Conservation (phyloP, 306 rosid genomes). For the apple (Malus domestica) region ASM211411v1 NC_041798.1:17250501-17251000, state of each 20-base stretch:
- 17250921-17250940: not conserved
- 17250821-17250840: slow-evolving; percentile 7
- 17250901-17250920: not conserved
- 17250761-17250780: slow-evolving; percentile 89
- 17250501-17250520: not conserved
- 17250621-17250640: not conserved
- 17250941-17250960: too few relatives aligned
- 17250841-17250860: not conserved
- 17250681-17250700: not conserved
- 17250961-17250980: too few relatives aligned
- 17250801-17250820: slow-evolving; percentile 21
- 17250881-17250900: not conserved
- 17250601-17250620: slow-evolving; percentile 26
- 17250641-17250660: not conserved
- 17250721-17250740: slow-evolving; percentile 72
- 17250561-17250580: slow-evolving; percentile 6
- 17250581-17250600: not conserved
- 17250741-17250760: slow-evolving; percentile 79
- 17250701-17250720: not conserved
- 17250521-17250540: not conserved
- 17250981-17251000: too few relatives aligned
- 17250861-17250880: not conserved
- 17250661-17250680: not conserved
- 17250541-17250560: not conserved
- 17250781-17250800: slow-evolving; percentile 79